Evolutionary conservation across 2,329 filamentous ascomycete species (phyloP).

Genomic region (Aplosporella prunicola): DNA sequence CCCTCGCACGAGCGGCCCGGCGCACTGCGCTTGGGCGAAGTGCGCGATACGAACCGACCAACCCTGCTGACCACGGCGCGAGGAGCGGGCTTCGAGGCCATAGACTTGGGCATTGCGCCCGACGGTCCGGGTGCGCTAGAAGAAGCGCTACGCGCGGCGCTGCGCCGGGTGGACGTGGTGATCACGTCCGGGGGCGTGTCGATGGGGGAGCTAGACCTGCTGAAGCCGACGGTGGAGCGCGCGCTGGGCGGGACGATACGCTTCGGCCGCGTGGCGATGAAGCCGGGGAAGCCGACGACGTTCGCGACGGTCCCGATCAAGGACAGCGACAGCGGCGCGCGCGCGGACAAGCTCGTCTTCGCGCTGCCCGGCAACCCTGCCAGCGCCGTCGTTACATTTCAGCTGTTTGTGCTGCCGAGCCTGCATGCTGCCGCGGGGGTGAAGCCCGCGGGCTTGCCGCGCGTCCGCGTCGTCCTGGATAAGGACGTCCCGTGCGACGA

Average conservation of each 20-base stretch:
- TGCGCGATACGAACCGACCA: conserved; percentile 86
- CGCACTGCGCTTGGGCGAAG: conserved; percentile 65
- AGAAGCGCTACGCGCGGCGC: conserved; percentile 61
- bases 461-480: conserved; percentile 59
- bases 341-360: conserved; percentile 65
- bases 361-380: conserved; percentile 90
- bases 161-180: conserved; percentile 68
- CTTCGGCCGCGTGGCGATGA: conserved; percentile 94
- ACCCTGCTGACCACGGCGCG: conserved; percentile 70
- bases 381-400: conserved; percentile 83
- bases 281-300: conserved; percentile 94
- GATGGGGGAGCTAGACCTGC: conserved; percentile 93
- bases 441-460: conserved; percentile 57
- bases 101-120: conserved; percentile 79
- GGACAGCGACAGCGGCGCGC: conserved; percentile 36
- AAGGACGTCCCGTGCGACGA: conserved; percentile 67
- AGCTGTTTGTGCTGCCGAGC: conserved; percentile 85
- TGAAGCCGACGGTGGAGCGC: conserved; percentile 93
- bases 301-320: conserved; percentile 79
- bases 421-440: conserved; percentile 70
- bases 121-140: conserved; percentile 68
- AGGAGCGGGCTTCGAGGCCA: conserved; percentile 64
- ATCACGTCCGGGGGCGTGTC: conserved; percentile 91
- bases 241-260: conserved; percentile 85
- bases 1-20: conserved; percentile 57